Evolutionary conservation across 2,329 filamentous ascomycete species (phyloP).

Genomic region (Huntiella abstrusa): DNA sequence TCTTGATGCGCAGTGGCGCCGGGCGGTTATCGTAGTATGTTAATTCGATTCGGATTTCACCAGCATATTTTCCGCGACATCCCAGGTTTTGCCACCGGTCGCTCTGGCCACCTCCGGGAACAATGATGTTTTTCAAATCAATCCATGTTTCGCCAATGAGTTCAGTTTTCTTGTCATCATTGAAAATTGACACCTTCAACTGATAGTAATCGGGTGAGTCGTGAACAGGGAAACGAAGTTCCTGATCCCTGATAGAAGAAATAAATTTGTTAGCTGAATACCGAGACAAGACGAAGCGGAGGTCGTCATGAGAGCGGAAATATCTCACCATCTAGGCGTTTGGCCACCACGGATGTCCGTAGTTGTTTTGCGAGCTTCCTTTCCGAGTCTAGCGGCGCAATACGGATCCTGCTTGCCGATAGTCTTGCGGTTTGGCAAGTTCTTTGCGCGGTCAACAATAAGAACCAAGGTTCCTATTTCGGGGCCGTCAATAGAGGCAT

Average conservation of each 20-base stretch:
- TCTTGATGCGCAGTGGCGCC: conserved; percentile 20
- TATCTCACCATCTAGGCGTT: conserved; percentile 70
- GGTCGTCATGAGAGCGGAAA: background rate
- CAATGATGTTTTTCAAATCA: conserved; percentile 60
- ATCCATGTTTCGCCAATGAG: conserved; percentile 90
- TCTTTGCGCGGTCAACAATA: conserved; percentile 88
- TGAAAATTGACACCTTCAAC: conserved; percentile 89
- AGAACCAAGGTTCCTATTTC: conserved; percentile 83
- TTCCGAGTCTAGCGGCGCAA: conserved; percentile 80
- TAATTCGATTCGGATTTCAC: conserved; percentile 84
- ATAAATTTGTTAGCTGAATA: conserved; percentile 10
- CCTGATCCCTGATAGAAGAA: conserved; percentile 61
- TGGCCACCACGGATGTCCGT: conserved; percentile 90
- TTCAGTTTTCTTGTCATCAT: conserved; percentile 95
- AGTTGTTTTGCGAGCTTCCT: conserved; percentile 92
- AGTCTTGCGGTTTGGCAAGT: conserved; percentile 86
- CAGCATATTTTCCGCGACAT: conserved; percentile 87
- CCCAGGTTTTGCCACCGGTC: conserved; percentile 81
- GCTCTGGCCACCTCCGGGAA: conserved; percentile 75
- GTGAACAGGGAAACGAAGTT: conserved; percentile 88
- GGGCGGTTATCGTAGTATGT: conserved; percentile 87
- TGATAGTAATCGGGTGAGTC: conserved; percentile 93
- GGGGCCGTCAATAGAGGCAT: conserved; percentile 84
- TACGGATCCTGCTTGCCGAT: conserved; percentile 99
- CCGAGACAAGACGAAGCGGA: background rate